Evolutionary conservation across 495 filamentous ascomycete genomes (phyloP), one percentile per base, ranked within the genome.

Genomic region (Staphylotrichum tortipilum): DNA sequence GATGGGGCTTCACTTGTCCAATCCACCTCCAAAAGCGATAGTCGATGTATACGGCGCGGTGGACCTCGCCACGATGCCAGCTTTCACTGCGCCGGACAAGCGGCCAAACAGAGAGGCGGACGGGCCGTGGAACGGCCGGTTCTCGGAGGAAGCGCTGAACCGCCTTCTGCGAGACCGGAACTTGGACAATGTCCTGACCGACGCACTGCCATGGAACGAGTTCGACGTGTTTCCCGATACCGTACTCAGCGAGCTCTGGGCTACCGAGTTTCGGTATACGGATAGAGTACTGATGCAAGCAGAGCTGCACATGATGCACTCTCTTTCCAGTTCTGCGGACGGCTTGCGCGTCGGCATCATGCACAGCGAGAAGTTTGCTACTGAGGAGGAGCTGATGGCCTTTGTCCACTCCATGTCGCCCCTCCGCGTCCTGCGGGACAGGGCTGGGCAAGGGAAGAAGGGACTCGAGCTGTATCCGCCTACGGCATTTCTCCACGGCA

Each of bases 401-500:
- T 62, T 60, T 40, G 46, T 57, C 3, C 21, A 31, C 12, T 49
- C 44, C 15, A 35, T 65, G 39, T 57, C 57, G 7, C 46, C 62
- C 7, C 14, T 55, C 10, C 23, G 23, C 7, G 49, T 61, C 2
- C 33, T 65, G 22, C 40, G 37, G 39, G 15, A 44, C 30, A 21
- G 49, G 6, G 22, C 38, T 3, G 18, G 23, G 9, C 24, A 58
- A 9, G 36, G 34, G 0, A 23, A 43, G 48, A 35, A 18, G 19
- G 43, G 46, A 33, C 7, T 7, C 10, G 43, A 49, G 0, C 14
- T 41, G 24, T 65, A 56, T n/a, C 62, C 60, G 34, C 62, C 62
- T 0, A 65, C 57, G 0, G 62, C 61, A 2, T 57, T 64, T 24
- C 17, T 64, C 22, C 61, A 64, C 33, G 61, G 61, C 6, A 62